Evolutionary conservation across 2,329 filamentous ascomycete species (phyloP), one percentile per base, ranked within the genome.

Genomic region (Thermothelomyces thermophilus): DNA sequence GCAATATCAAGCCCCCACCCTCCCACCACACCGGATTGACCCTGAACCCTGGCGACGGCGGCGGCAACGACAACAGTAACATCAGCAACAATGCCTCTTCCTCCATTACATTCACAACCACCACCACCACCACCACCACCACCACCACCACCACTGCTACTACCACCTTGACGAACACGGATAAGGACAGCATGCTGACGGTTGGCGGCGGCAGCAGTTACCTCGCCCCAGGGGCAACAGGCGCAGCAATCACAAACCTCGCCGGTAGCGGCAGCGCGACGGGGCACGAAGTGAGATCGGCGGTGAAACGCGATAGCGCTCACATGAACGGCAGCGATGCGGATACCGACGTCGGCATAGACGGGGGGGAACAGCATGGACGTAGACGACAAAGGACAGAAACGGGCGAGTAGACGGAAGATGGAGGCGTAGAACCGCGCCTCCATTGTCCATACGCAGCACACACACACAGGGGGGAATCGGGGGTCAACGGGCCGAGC

Each of bases 351-450:
- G n/a, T n/a, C n/a, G 43, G 33, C n/a, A 41, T 26, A 19, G 47
- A 22, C 7, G 62, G 68, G 19, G 66, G 68, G 1, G 72, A 73
- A 26, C 74, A 72, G 69, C 9, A 79, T 80, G 72, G 79, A 82
- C 44, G 59, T 82, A 24, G 79, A 83, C 52, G 67, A 70, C 28
- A 68, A 71, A 41, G 73, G 34, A 5, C 13, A 49, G 53, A 74
- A 70, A 68, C 78, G 75, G 36, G 68, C 71, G 1, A 76, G 71
- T 56, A 74, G 76, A 53, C 70, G 76, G 50, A 82, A 80, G 68
- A 69, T 81, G 35, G 37, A 44, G 30, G 30, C 34, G 54, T 80
- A 68, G 58, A 45, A 14, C 2, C 5, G 14, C 36, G 19, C n/a
- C n/a, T n/a, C n/a, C n/a, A n/a, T n/a, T n/a, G n/a, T n/a, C n/a